A percentile compares a stretch with the other conserved stretches of the same genome.
Evolutionary conservation across 352 stramenopile species (phyloP).

Genomic region (Pythium chondricola): DNA sequence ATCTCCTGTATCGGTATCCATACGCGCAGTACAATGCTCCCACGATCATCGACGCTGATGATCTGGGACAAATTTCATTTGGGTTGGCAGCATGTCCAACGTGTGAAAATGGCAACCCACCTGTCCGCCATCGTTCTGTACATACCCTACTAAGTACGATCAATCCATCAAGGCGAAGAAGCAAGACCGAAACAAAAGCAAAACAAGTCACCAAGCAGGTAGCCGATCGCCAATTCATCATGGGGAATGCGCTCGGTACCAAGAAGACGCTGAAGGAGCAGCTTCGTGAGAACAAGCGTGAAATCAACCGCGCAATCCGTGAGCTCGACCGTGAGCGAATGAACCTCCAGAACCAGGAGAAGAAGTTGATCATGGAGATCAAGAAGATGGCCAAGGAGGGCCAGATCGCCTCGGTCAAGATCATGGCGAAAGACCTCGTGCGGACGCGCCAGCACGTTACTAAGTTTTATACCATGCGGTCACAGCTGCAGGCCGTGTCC

Average conservation of each 20-base stretch:
- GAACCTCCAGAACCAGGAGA: conserved; percentile 89
- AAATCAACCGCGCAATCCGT: conserved; percentile 94
- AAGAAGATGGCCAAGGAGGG: conserved; percentile 96
- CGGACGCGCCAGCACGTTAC: conserved; percentile 94
- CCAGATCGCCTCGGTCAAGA: conserved; percentile 95
- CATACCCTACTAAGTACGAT: too few species aligned
- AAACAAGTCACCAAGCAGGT: not conserved
- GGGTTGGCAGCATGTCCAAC: too few species aligned
- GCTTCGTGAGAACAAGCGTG: conserved; percentile 96
- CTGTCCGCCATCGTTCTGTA: too few species aligned
- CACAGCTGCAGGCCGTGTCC: conserved; percentile 93
- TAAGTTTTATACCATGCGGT: conserved; percentile 98
- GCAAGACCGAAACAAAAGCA: not conserved
- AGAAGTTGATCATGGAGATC: conserved; percentile 96
- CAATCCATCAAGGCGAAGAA: not conserved
- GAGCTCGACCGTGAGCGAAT: conserved; percentile 95
- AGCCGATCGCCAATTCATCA: too few species aligned
- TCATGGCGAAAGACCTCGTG: conserved; percentile 96
- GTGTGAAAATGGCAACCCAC: too few species aligned
- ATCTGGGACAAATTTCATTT: too few species aligned
- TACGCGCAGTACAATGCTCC: too few species aligned
- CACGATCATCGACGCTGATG: too few species aligned
- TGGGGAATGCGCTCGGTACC: conserved; percentile 69
- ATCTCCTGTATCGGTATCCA: too few species aligned
- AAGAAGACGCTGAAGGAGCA: conserved; percentile 87